Evolutionary conservation across 1,284 basidiomycete species (phyloP).

Genomic region (Gomphus bonarii): DNA sequence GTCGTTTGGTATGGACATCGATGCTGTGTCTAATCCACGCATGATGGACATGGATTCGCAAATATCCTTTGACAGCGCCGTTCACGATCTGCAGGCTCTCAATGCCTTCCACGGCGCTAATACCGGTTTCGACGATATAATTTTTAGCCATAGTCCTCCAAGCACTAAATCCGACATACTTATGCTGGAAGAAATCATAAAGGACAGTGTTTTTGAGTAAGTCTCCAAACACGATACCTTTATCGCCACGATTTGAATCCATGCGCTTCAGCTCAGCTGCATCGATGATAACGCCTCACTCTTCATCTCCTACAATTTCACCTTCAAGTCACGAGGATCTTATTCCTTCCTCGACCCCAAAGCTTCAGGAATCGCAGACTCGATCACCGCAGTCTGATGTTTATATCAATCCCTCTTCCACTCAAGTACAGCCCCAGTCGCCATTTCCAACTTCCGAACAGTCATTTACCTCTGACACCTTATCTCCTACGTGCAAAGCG

Average conservation of each 20-base stretch:
- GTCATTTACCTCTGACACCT: no score
- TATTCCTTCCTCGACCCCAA: background rate
- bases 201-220: conserved; percentile 7
- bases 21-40: background rate
- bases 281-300: background rate
- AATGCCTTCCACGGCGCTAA: background rate
- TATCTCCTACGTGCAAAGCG: background rate
- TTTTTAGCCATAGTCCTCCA: background rate
- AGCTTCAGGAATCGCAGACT: background rate
- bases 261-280: background rate
- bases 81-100: background rate
- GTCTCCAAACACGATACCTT: background rate
- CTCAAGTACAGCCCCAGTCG: background rate
- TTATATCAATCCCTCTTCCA: conserved; percentile 1
- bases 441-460: background rate
- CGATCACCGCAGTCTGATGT: background rate
- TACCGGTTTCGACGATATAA: conserved; percentile 5
- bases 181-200: conserved; percentile 8
- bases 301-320: background rate
- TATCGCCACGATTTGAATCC: background rate
- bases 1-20: conserved; percentile 1
- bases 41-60: conserved; percentile 7
- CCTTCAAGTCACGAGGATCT: background rate
- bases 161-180: conserved; percentile 6
- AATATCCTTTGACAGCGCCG: background rate